Base-by-base conservation (phyloP, 495 filamentous ascomycete species). In the Penicillium coffeae region DNA sequence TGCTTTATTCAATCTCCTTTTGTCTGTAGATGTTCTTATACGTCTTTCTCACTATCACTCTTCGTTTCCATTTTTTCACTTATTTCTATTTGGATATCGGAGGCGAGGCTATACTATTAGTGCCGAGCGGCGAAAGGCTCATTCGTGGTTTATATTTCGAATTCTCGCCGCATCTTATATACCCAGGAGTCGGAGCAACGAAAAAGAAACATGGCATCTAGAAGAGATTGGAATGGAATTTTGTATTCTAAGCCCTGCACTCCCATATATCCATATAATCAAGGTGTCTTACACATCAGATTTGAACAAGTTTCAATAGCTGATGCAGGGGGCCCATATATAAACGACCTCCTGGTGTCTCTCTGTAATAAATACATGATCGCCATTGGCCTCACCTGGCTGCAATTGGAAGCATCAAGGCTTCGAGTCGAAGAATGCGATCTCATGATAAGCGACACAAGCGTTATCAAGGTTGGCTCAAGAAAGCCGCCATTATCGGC, bases 141-240 rank as follows among this genome's bases (percentile, higher is more conserved):
- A 30, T 34, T 46, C 42, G 41, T 22, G 30, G 18, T 46, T 44
- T 27, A 45, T 43, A 46, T 44, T 54, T 58, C 38, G 47, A 59
- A 59, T 51, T 47, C 34, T 47, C 47, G 58, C 47, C 60, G 56
- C 63, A 57, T 59, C 48, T 55, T 48, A 69, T 68, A 72, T 68
- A 68, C 63, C 63, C 65, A 60, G 48, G 56, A 54, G 55, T 58
- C 56, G 58, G 56, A 60, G 48, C 48, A 51, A 52, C n/a, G 10
- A 54, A 55, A 51, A 50, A 56, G 45, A 27, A 54, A 52, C 39
- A 45, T 52, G 48, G 45, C 48, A 54, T 48, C 45, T 62, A 60
- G 56, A 60, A 50, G 40, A 44, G 51, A 55, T 38, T 53, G 53
- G 48, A 58, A 52, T 49, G 47, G 50, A 52, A 59, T 47, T 53